These are phyloP conservation scores for Metarhizium guizhouense DNA, from an alignment of 2,329 filamentous ascomycete species.

Conservation along the genomic window DNA sequence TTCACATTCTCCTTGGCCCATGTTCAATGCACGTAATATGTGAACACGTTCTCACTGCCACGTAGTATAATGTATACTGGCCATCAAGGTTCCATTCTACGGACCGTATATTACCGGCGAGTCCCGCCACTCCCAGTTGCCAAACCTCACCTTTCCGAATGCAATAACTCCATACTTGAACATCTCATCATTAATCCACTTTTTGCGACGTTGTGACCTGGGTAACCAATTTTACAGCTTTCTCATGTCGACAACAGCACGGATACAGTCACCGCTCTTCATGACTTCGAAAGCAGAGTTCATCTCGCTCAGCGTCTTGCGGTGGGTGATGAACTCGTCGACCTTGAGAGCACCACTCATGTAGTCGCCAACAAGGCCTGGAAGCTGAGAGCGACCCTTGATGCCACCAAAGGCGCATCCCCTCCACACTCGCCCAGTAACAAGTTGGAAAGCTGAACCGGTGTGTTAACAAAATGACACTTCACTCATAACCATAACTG, in stretches of 20 bases:
- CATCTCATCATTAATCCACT: neutral
- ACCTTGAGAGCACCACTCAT: slow-evolving; percentile 87
- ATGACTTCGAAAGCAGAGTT: slow-evolving; percentile 88
- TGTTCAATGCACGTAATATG: neutral
- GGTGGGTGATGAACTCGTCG: slow-evolving; percentile 98
- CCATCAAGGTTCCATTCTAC: slow-evolving; percentile 1
- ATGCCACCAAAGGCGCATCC: slow-evolving; percentile 97
- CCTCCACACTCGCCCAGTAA: slow-evolving; percentile 96
- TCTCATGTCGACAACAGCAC: slow-evolving; percentile 72
- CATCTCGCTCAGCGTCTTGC: slow-evolving; percentile 72
- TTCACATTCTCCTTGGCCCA: neutral
- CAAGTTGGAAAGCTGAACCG: slow-evolving; percentile 81
- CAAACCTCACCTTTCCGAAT: neutral
- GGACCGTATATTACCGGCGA: neutral
- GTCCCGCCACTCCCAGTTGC: neutral
- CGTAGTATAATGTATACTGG: neutral
- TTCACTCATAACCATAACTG: neutral
- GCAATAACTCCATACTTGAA: neutral
- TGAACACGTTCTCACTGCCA: neutral
- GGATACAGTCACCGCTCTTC: slow-evolving; percentile 95
- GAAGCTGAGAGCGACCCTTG: slow-evolving; percentile 91
- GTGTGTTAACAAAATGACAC: neutral
- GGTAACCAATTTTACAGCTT: slow-evolving; percentile 16
- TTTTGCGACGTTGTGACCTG: neutral
- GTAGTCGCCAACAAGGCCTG: slow-evolving; percentile 82